A percentile compares a stretch with the other conserved stretches of the same genome.
phyloP scores from a whole-genome alignment of 345 rosid species.

The Pistacia integerrima region DNA sequence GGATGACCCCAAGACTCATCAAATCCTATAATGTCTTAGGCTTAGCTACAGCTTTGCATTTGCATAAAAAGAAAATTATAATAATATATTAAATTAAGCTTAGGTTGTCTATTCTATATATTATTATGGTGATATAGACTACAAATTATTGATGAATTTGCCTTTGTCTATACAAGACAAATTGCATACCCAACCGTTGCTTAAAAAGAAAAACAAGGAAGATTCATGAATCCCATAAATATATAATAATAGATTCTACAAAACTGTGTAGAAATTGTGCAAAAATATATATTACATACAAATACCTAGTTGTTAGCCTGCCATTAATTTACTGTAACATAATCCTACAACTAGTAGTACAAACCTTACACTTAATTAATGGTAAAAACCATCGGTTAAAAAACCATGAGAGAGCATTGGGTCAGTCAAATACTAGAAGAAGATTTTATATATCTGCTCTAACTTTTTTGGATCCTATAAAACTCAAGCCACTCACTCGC shows the following conservation, averaged over 20 bases:
- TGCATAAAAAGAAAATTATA: no score
- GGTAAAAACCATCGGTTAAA: background rate
- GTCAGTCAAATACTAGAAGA: no score
- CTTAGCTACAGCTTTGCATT: no score
- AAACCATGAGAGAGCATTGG: background rate
- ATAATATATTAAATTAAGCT: no score
- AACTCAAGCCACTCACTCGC: constrained; percentile 3
- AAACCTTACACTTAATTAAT: background rate
- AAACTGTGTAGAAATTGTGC: constrained; percentile 38
- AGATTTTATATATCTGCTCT: no score
- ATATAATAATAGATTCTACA: constrained; percentile 22
- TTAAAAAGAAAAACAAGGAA: background rate
- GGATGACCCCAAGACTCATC: background rate
- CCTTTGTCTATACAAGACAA: background rate
- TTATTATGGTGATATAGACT: no score
- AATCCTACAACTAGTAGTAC: background rate
- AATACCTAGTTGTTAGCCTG: constrained; percentile 22
- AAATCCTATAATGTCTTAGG: no score
- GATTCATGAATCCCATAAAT: constrained; percentile 12
- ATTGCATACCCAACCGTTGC: no score
- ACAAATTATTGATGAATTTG: background rate
- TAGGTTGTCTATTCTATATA: background rate
- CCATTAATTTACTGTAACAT: constrained; percentile 3
- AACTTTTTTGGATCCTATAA: no score
- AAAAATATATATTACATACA: constrained; percentile 46